These are phyloP conservation scores for Halophytophthora batemanensis DNA, from an alignment of 352 stramenopile species.

Conservation along the genomic window DNA sequence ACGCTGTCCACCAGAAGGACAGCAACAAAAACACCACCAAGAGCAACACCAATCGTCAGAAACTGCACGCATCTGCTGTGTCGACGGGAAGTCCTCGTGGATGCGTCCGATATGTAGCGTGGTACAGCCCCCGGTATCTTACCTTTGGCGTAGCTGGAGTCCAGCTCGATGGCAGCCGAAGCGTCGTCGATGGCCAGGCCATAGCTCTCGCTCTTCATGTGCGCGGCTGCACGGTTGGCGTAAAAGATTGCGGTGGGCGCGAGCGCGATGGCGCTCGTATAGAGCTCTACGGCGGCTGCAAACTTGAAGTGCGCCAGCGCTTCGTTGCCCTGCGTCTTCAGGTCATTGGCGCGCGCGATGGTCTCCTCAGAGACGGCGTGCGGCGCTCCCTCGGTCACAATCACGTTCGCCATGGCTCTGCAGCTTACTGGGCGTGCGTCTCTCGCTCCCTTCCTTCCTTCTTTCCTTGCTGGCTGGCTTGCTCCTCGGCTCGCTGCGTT, in stretches of 20 bases:
- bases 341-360: conserved; percentile 51
- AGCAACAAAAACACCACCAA: neutral
- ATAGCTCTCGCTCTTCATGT: conserved; percentile 99
- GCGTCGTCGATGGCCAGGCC: conserved; percentile 97
- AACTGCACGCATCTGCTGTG: too few relatives aligned
- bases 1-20: conserved; percentile 46
- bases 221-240: conserved; percentile 93
- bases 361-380: conserved; percentile 69
- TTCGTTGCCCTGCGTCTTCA: conserved; percentile 87
- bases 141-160: conserved; percentile 96
- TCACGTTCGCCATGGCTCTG: conserved; percentile 35
- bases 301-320: conserved; percentile 83
- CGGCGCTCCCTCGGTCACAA: conserved; percentile 43
- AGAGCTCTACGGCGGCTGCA: conserved; percentile 77
- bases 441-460: too few relatives aligned
- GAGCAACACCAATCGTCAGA: neutral
- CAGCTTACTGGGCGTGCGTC: too few relatives aligned
- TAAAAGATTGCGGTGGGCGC: conserved; percentile 91
- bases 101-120: neutral
- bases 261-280: conserved; percentile 88
- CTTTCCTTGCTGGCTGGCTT: too few relatives aligned
- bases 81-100: neutral
- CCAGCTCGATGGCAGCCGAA: conserved; percentile 91
- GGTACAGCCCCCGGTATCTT: neutral
- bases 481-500: too few relatives aligned